These are phyloP conservation scores for Citropsis articulata DNA, from an alignment of 345 rosid species.

Conservation along the genomic window DNA sequence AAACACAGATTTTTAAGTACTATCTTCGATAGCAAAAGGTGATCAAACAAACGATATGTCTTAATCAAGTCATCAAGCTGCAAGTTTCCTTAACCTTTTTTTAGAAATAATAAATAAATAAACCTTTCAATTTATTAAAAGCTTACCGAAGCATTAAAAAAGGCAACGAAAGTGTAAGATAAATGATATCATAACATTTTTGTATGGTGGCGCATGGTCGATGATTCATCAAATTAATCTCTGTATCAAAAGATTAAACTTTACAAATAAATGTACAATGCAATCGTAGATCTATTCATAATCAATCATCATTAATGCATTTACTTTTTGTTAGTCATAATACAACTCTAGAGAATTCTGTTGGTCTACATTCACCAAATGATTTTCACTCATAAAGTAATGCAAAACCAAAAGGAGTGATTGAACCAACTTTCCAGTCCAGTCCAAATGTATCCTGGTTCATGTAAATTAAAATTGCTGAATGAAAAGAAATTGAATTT, in stretches of 20 bases:
- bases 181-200: too few relatives aligned
- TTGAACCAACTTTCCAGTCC: constrained; percentile 56
- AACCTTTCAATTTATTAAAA: too few relatives aligned
- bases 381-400: constrained; percentile 44
- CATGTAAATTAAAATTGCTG: too few relatives aligned
- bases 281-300: neutral
- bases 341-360: constrained; percentile 39
- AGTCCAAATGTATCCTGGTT: constrained; percentile 25
- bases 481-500: too few relatives aligned
- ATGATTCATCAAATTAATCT: constrained; percentile 52
- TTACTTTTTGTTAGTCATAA: constrained; percentile 46
- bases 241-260: constrained; percentile 30
- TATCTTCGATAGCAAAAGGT: too few relatives aligned
- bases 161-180: too few relatives aligned
- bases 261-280: neutral
- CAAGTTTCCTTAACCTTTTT: too few relatives aligned
- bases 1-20: too few relatives aligned
- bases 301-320: neutral
- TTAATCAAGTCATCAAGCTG: too few relatives aligned
- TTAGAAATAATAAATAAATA: too few relatives aligned
- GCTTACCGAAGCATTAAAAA: too few relatives aligned
- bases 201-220: constrained; percentile 43
- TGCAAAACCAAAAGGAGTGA: constrained; percentile 77
- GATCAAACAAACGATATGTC: too few relatives aligned
- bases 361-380: constrained; percentile 26